These are phyloP conservation scores for Aphanomyces cochlioides DNA, from an alignment of 352 stramenopile species.

Conservation along the genomic window DNA sequence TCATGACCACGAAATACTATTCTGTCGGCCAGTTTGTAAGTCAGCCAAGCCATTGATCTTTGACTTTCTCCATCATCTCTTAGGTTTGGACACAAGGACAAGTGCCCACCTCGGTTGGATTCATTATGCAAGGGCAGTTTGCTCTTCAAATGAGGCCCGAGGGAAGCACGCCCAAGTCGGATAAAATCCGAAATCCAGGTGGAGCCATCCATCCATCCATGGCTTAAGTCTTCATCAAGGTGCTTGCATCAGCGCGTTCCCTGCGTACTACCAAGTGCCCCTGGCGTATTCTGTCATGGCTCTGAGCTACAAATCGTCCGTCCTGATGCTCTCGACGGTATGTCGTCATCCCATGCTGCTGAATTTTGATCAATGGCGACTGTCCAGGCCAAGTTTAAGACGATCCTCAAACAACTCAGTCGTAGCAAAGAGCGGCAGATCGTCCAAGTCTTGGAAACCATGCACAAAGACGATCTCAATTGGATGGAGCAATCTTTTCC, in stretches of 20 bases:
- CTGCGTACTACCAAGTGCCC: not conserved
- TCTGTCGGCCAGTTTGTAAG: conserved; percentile 18
- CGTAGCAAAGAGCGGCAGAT: not conserved
- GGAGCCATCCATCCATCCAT: too few relatives aligned
- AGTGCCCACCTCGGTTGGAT: conserved; percentile 12
- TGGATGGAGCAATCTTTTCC: not conserved
- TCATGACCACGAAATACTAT: conserved; percentile 5
- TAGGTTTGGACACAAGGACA: conserved; percentile 12
- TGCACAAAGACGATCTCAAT: not conserved
- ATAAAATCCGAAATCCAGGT: too few relatives aligned
- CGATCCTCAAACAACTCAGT: conserved; percentile 10
- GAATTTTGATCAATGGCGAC: not conserved
- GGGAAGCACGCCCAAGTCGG: too few relatives aligned
- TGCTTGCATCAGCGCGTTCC: not conserved
- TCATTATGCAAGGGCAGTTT: conserved; percentile 26
- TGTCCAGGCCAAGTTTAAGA: conserved; percentile 22
- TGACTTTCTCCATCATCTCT: not conserved
- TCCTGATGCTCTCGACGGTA: conserved; percentile 15
- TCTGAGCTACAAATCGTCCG: conserved; percentile 11
- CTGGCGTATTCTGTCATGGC: conserved; percentile 7
- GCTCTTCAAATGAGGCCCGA: not conserved
- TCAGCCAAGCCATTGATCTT: not conserved
- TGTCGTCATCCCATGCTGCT: not conserved
- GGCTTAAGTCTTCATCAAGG: not conserved
- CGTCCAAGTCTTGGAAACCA: not conserved